Evolutionary conservation across 2,329 filamentous ascomycete species (phyloP).

Genomic region (Thielaviopsis euricoi): DNA sequence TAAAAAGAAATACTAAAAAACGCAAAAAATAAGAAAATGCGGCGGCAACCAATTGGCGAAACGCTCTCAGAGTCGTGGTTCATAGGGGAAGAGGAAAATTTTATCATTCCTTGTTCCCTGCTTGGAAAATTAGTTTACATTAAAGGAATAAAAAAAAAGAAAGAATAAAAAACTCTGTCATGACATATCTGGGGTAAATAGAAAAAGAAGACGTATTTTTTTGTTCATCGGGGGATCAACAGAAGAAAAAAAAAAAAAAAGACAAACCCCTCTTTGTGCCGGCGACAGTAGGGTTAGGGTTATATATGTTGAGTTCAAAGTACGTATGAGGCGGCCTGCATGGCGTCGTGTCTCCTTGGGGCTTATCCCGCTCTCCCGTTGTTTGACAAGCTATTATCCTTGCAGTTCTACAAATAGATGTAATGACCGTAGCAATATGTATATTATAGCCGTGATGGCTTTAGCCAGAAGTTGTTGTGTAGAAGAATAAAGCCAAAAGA

Average conservation of each 20-base stretch:
- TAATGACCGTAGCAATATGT: too few species aligned
- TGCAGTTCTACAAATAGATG: too few species aligned
- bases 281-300: neutral
- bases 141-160: too few species aligned
- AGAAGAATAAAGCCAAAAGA: neutral
- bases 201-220: neutral
- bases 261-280: neutral
- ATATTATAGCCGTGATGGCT: too few species aligned
- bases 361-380: neutral
- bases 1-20: constrained; percentile 1
- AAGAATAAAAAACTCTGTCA: too few species aligned
- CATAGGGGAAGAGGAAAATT: neutral
- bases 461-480: too few species aligned
- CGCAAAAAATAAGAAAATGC: neutral
- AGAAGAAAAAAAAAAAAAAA: neutral
- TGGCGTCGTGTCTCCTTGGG: too few species aligned
- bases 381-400: neutral
- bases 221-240: neutral
- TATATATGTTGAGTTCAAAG: too few species aligned
- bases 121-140: too few species aligned
- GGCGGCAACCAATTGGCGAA: neutral
- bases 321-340: too few species aligned
- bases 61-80: neutral
- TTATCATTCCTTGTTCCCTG: neutral
- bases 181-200: neutral